Base-by-base conservation (phyloP, 352 stramenopile species). In the Pythium graminicola region DNA sequence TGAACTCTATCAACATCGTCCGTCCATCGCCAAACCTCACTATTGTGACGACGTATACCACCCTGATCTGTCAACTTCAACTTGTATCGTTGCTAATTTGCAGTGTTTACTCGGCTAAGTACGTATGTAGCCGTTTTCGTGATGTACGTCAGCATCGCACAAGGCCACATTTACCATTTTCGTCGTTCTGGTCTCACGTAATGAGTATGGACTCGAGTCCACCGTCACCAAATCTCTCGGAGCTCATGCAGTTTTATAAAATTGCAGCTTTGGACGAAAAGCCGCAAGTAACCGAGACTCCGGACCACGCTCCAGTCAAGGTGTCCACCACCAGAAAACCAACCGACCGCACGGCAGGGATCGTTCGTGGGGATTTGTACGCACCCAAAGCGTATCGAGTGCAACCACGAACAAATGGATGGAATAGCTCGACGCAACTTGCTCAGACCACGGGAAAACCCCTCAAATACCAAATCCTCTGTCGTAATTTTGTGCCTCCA, bases 341-440 rank as follows among this genome's bases (percentile, higher is more conserved):
- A 26, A 9, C 1, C 26, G 11, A 29, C 28, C 10, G 16, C 31
- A 35, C 46, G 6, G 38, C n/a, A 44, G 6, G 17, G 38, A 44
- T 44, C 16, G 7, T 44, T 4, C 42, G 2, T 26, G n/a, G 27
- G 10, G 43, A 50, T 0, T 11, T 27, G 16, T 24, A 26, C 27
- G n/a, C 27, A 28, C 24, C 16, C 42, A 22, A 1, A 27, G 19
- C 17, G 14, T 28, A 36, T 36, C 49, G 49, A n/a, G 11, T 28
- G 22, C 35, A 47, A 27, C 36, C 16, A 1, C 22, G 47, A 6
- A 44, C 29, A 11, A 20, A 60, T 57, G 38, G 46, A 17, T 87
- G 76, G 76, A 84, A 87, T 53, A 53, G 63, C 20, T 87, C 76
- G 0, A 87, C 76, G 0, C 64, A 76, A 20, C 31, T 87, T 32